These are phyloP conservation scores for Penicillium alfredii DNA, from an alignment of 495 filamentous ascomycete genomes.

Conservation along the genomic window DNA sequence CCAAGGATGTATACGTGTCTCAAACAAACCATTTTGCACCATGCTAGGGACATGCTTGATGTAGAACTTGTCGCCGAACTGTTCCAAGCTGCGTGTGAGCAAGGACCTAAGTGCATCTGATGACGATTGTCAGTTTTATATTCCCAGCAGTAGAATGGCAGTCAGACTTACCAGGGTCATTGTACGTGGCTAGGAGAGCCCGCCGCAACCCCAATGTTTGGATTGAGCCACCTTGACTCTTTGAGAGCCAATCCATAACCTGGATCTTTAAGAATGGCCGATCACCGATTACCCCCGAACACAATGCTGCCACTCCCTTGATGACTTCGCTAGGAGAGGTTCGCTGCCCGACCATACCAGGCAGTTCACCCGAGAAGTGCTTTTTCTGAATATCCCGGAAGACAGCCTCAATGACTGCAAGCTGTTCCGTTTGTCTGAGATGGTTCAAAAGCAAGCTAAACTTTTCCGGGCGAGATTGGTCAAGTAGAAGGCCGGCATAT, in stretches of 20 bases:
- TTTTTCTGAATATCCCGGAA: constrained; percentile 55
- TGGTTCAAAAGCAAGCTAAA: constrained; percentile 41
- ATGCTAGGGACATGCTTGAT: constrained; percentile 76
- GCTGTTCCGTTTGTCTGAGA: constrained; percentile 52
- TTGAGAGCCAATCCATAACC: constrained; percentile 62
- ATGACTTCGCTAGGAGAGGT: constrained; percentile 13
- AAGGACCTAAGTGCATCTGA: constrained; percentile 50
- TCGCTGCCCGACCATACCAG: constrained; percentile 4
- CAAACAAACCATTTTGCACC: constrained; percentile 74
- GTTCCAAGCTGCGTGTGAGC: constrained; percentile 58
- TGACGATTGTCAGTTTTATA: constrained; percentile 13
- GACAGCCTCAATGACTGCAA: constrained; percentile 49
- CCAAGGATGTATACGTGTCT: neutral
- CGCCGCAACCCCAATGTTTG: constrained; percentile 61
- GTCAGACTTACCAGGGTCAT: constrained; percentile 42
- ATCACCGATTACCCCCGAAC: constrained; percentile 30
- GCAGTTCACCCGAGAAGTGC: constrained; percentile 32
- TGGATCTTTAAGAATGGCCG: constrained; percentile 38
- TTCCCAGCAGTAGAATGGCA: neutral
- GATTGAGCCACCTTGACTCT: constrained; percentile 49
- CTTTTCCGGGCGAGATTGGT: constrained; percentile 17
- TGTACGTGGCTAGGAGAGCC: constrained; percentile 56
- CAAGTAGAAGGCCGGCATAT: constrained; percentile 38
- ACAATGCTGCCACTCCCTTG: constrained; percentile 37
- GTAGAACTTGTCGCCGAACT: constrained; percentile 80